Evolutionary conservation across 1,139 yeast species (phyloP), one percentile per base, ranked within the genome.

Genomic region (Candida dubliniensis): DNA sequence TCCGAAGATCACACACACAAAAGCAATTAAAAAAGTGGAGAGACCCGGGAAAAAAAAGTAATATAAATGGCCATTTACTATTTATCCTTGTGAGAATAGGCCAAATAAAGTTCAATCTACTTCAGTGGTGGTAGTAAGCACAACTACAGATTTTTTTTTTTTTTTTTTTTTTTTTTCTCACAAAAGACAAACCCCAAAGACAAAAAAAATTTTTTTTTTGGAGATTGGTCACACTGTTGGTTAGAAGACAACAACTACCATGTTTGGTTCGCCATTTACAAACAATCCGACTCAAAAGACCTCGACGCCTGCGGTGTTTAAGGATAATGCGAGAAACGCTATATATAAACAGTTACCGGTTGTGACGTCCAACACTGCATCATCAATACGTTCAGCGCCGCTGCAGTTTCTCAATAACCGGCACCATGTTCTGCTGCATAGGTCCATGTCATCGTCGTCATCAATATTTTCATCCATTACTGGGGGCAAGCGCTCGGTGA

Each of bases 241-340:
- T 29, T n/a, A n/a, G n/a, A 18, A 18, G 23, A 18, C 3, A 5
- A 18, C 23, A 5, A 18, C 14, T 33, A 44, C 34, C 32, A 71
- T 71, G 77, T 71, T 67, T 56, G 75, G 76, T 30, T 62, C 71
- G 15, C 71, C 75, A 2, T 66, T 63, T 48, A 60, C 66, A 15
- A 62, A 74, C 42, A 57, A 60, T 40, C 58, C 58, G 40, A 62
- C 61, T 37, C 66, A 56, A 52, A 49, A 59, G 42, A 44, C 60
- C 47, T 63, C 66, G 40, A 61, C 76, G n/a, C 78, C 79, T 8
- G 55, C 69, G 9, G 73, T 69, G 34, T 73, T 74, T 57, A 69
- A 69, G 46, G 78, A 74, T 41, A 62, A 64, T 41, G 79, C 79
- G 37, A 65, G 79, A 59, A 69, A 63, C 53, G 77, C 76, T 51